A percentile compares a stretch with the other conserved stretches of the same genome.
These are phyloP conservation scores for Lolium perenne DNA, from an alignment of 176 grass and related monocot genomes.

Conservation along the genomic window DNA sequence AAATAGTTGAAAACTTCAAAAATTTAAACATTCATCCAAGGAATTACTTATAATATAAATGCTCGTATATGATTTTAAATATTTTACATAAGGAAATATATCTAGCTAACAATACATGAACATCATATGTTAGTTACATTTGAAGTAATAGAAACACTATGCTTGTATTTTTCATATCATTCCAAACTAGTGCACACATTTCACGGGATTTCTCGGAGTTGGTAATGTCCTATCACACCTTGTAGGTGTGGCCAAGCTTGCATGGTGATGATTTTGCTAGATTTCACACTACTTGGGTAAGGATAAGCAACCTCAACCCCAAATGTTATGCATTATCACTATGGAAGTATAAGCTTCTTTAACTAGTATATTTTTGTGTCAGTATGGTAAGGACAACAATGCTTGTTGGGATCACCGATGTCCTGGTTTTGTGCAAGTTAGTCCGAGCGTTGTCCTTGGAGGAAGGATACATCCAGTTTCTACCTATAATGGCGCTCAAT, in stretches of 20 bases:
- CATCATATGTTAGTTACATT: background rate
- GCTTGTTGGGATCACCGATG: constrained; percentile 1
- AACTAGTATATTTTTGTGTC: background rate
- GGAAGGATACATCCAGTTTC: constrained; percentile 26
- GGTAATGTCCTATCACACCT: background rate
- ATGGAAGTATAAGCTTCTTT: background rate
- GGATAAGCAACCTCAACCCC: background rate
- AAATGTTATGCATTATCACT: background rate
- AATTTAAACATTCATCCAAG: background rate
- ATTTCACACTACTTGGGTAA: background rate
- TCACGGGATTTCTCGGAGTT: background rate
- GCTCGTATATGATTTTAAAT: background rate
- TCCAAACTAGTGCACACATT: too few species aligned
- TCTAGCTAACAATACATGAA: background rate
- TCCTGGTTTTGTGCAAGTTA: constrained; percentile 51
- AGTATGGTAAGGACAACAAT: background rate
- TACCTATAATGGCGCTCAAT: constrained; percentile 9
- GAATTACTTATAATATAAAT: background rate
- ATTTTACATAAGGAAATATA: background rate
- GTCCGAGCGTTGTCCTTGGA: background rate
- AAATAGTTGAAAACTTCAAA: background rate
- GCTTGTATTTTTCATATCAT: too few species aligned
- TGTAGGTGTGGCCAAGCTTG: background rate
- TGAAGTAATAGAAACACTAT: too few species aligned
- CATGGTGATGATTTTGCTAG: background rate